Base-by-base conservation (phyloP, 179 eudicot species). In the Spinacia oleracea region DNA sequence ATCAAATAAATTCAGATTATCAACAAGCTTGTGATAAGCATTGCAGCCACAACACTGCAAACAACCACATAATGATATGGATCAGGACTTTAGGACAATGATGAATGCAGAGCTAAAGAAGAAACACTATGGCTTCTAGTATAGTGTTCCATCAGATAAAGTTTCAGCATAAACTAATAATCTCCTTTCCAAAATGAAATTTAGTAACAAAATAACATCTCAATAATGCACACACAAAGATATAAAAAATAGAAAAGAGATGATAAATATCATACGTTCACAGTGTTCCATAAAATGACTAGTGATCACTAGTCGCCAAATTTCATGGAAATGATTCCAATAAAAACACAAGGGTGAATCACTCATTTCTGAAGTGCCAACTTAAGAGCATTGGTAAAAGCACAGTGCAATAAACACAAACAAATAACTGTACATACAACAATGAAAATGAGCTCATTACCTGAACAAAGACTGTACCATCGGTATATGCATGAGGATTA, bases 401-500 rank as follows among this genome's bases (percentile, higher is more conserved):
- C 48, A 55, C 34, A 46, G 38, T 4, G 38, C 32, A 38, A 43
- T 8, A 58, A 51, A 64, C 51, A 65, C 20, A 20, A 23, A 50
- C 16, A 60, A 5, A 51, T 55, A 51, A 4, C 50, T 20, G 58
- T 56, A n/a, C 21, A 64, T 31, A 60, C 63, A 25, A 25, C 40
- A 68, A 27, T 40, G 48, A 27, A 27, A 73, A 63, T 4, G 0
- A 76, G 18, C 27, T 4, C 56, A 38, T 78, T 86, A 95, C 98
- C 97, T 95, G 97, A 25, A 95, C 97, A 67, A 93, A 95, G 75
- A 95, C 96, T 27, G 98, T 93, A 60, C 98, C 98, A 75, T 95
- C 98, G 4, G 97, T 93, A 80, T 95, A 95, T 40, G 98, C 98
- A 80, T 93, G 98, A 8, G 94, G 98, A 79, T 95, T 95, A 75